Evolutionary conservation across 176 grass and related monocot species (phyloP), one percentile per base, ranked within the genome.

Genomic region (Musa acuminata): DNA sequence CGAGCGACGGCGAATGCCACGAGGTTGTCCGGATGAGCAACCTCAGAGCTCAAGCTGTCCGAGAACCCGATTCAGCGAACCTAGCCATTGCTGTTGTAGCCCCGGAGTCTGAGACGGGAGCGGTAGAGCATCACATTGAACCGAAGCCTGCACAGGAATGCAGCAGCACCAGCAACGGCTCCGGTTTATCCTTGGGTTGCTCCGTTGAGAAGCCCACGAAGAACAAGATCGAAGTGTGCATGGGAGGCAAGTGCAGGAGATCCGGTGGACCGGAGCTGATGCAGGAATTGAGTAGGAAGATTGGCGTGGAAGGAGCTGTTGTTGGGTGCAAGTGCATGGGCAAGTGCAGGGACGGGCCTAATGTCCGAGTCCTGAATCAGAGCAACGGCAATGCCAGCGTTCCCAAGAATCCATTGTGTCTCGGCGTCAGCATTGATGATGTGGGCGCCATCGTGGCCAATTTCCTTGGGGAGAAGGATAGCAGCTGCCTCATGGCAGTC

Each of bases 201-300:
- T 35, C 10, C 1, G 53, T 49, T 16, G 77, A 52, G 17, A 80
- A 27, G 29, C 68, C 69, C 10, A 49, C 35, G 29, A 35, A 3
- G 43, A 43, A 53, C 49, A 80, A 72, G 78, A 63, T 85, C 14
- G 94, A 93, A 72, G 90, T 98, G 27, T 98, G 90, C 75, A 89
- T 93, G 84, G 94, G 90, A 1, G 88, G 94, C n/a, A 93, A 98
- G 63, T 98, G 94, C 88, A 93, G 80, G 84, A 93, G 83, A 17
- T 55, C 83, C 0, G 94, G 94, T 1, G 55, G 86, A 0, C 52
- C 87, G 5, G 72, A 87, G 49, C 24, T 98, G 17, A 72, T 98
- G 85, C 35, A 81, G 58, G 90, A 91, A 64, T 91, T 98, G 0
- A 78, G 87, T 75, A 89, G 55, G 72, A 20, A 51, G 58, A 55